These are phyloP conservation scores for Cyclotella distinguenda DNA, from an alignment of 108 stramenopile species.

Conservation along the genomic window DNA sequence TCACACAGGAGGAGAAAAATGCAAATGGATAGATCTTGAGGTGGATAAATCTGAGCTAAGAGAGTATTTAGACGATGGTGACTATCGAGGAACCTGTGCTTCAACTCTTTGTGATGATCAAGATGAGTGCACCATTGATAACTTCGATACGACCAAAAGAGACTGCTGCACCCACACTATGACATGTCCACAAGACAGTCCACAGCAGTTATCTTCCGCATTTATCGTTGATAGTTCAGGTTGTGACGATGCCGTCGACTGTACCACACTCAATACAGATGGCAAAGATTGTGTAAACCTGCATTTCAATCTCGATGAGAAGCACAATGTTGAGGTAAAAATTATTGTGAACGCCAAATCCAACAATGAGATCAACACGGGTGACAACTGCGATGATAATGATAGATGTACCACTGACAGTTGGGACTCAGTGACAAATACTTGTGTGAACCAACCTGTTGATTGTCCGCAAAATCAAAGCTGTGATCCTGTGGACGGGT, in stretches of 20 bases:
- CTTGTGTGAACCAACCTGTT: background rate
- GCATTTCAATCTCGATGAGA: no score
- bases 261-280: no score
- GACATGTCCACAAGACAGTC: background rate
- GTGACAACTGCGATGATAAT: background rate
- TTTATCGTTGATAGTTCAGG: background rate
- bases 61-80: no score
- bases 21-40: no score
- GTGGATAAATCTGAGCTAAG: no score
- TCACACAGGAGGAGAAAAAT: no score
- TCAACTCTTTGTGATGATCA: constrained; percentile 14
- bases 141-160: background rate
- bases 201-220: background rate
- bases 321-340: background rate
- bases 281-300: no score
- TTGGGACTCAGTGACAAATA: background rate
- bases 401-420: background rate
- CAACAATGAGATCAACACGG: background rate
- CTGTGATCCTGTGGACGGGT: constrained; percentile 5
- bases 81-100: no score
- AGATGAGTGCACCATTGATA: constrained; percentile 4
- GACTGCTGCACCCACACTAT: no score
- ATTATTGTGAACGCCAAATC: background rate
- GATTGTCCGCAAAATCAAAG: background rate
- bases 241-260: no score